Evolutionary conservation across 257 asterid genomes (phyloP).

Genomic region (Fraxinus cuspidata): DNA sequence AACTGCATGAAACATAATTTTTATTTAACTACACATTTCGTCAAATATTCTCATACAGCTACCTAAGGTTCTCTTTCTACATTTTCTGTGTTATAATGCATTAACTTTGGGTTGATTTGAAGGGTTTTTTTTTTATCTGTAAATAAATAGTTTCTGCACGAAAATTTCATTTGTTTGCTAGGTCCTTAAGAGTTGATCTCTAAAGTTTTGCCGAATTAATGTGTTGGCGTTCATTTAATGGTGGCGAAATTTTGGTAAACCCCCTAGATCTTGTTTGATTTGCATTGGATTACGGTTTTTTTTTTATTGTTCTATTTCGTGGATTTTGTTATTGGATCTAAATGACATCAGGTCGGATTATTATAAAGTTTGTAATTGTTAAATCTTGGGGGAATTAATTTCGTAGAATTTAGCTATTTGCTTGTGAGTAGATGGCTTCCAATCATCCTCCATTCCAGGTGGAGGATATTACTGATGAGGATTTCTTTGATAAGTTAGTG

Average conservation of each 20-base stretch:
- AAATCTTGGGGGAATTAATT: slow-evolving; percentile 17
- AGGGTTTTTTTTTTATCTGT: slow-evolving; percentile 41
- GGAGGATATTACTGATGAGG: slow-evolving; percentile 98
- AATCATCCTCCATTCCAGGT: slow-evolving; percentile 89
- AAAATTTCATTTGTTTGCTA: slow-evolving; percentile 7
- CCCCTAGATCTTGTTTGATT: slow-evolving; percentile 64
- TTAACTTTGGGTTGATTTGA: slow-evolving; percentile 27
- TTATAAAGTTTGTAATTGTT: slow-evolving; percentile 33
- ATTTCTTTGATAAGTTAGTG: slow-evolving; percentile 89
- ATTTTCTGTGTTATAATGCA: slow-evolving; percentile 8
- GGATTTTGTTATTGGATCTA: slow-evolving; percentile 52
- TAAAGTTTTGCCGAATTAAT: slow-evolving; percentile 23
- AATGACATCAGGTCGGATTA: slow-evolving; percentile 37
- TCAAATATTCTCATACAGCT: background rate
- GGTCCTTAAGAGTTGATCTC: slow-evolving; percentile 29
- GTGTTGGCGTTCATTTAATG: slow-evolving; percentile 15
- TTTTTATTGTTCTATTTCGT: slow-evolving; percentile 21
- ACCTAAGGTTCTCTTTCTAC: background rate
- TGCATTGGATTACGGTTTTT: slow-evolving; percentile 22
- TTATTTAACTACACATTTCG: too few species aligned
- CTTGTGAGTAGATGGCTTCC: slow-evolving; percentile 74
- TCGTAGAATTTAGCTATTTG: slow-evolving; percentile 19
- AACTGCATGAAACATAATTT: too few species aligned
- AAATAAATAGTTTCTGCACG: slow-evolving; percentile 32
- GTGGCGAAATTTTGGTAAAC: slow-evolving; percentile 17